Base-by-base conservation (phyloP, 768 basidiomycete genomes). In the Boletus pseudopeckii region DNA sequence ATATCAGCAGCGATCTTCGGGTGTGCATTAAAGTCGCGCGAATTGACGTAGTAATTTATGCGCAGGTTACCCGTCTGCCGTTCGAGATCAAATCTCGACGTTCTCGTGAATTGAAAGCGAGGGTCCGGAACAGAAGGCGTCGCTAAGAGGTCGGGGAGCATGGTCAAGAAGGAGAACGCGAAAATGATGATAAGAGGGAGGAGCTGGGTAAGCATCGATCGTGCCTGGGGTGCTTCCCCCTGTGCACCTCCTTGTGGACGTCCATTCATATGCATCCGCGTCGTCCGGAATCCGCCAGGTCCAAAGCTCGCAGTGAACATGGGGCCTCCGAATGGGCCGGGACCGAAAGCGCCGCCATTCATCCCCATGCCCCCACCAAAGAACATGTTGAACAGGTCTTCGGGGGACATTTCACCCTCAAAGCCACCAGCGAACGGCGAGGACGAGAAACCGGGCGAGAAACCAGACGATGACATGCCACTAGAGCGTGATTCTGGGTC, bases 371-470 rank as follows among this genome's bases (percentile, higher is more conserved):
- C 78, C 18, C 78, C 82, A 22, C 92, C 92, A 69, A 98, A 98
- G 82, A 98, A 97, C 90, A 96, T 94, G 67, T 98, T 96, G 76
- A 98, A 98, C 52, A 98, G 68, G 54, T 98, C 96, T 72, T 98
- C 96, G 6, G 96, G 94, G 52, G 89, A 94, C 61, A 98, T 76
- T 72, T 98, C 95, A 50, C 83, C 84, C 13, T 90, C 88, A 63
- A 87, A 90, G 2, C 79, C 72, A 34, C 74, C 71, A 13, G 74
- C 75, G 53, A 85, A 88, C 14, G 77, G 72, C 43, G 69, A 74
- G 26, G 77, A 59, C 18, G 76, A 72, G 68, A 83, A 86, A 13
- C 78, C 76, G 22, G 81, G 68, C 7, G 79, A 66, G 38, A 75
- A 69, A 5, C 74, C 67, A 28, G 83, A 79, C 28, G 84, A 81